Percentiles rank a stretch among this genome's conserved stretches.
phyloP scores from a whole-genome alignment of 1,284 basidiomycete species.

The Malassezia furfur region DNA sequence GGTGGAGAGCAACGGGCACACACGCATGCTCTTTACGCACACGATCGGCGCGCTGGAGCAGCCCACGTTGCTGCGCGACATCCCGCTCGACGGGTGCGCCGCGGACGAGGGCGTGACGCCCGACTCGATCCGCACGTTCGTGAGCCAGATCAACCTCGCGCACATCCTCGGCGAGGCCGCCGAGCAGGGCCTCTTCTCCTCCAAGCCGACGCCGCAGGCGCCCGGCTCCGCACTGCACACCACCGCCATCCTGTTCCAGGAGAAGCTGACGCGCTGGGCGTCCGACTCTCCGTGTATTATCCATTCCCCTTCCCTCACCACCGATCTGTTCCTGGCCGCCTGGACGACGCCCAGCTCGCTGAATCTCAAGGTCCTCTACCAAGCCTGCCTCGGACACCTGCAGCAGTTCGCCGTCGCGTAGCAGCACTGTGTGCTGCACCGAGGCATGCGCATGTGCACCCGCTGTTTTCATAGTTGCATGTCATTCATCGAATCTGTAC shows the following conservation, averaged over 20 bases:
- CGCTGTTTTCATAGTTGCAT: not conserved
- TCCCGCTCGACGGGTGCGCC: not conserved
- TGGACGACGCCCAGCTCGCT: not conserved
- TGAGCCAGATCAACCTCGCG: not conserved
- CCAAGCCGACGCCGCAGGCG: not conserved
- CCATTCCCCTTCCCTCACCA: not conserved
- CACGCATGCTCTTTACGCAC: not conserved
- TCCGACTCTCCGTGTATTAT: slow-evolving; percentile 1
- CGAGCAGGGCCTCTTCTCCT: not conserved
- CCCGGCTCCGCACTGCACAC: not conserved
- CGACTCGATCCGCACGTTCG: not conserved
- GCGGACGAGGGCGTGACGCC: not conserved
- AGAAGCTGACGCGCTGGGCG: not conserved
- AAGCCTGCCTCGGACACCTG: not conserved
- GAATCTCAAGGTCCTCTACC: not conserved
- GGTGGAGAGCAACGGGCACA: not conserved
- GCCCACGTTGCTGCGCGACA: not conserved
- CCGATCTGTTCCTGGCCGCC: not conserved
- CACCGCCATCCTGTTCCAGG: not conserved
- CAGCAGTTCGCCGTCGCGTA: not conserved
- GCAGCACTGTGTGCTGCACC: not conserved
- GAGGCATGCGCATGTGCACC: no score
- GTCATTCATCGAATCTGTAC: not conserved
- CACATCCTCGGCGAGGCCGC: not conserved
- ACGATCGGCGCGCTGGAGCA: not conserved